Base-by-base conservation (phyloP, 1,284 basidiomycete genomes). In the Fistulina hepatica region DNA sequence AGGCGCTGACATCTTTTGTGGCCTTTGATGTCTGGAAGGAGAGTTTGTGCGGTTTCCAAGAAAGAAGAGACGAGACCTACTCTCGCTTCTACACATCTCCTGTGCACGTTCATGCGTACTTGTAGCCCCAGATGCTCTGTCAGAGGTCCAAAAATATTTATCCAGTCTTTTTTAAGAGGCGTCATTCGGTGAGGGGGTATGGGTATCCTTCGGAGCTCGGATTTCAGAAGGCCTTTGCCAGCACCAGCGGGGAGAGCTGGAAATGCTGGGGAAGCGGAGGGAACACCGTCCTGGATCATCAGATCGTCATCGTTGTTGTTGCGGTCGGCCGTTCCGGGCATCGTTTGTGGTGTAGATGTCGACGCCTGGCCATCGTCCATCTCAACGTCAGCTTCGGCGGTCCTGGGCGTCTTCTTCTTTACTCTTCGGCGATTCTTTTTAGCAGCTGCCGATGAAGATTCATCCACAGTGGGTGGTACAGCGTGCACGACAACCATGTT, bases 161-260 rank as follows among this genome's bases (percentile, higher is more conserved):
- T 72, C 94, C 94, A 98, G 48, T 97, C 93, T 54, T 89, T 89
- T 64, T 97, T 95, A 41, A 98, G 62, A 5, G 95, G 95, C 11
- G 91, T 92, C 86, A 97, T 92, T 36, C 94, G 78, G 60, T 98
- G 95, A 6, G 91, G 91, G 4, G 94, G 95, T 56, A 98, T 88
- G 16, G 89, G 70, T 50, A 98, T 76, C 37, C 84, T 68, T 52
- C 90, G 67, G 33, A 72, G 80, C 59, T 94, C 90, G 13, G 82
- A 79, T 58, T 83, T 89, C 42, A 76, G 63, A 12, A 67, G 56
- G 3, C 69, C 55, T 40, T 69, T 67, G 39, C 69, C 68, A 2
- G 71, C 71, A 35, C 71, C 65, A 5, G 77, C 67, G 15, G 74
- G 65, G 10, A 84, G 65, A 7, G 80, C 68, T 22, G 73, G 67